Base-by-base conservation (phyloP, 805 yeast genomes). In the Metschnikowia chrysomelidarum region DNA sequence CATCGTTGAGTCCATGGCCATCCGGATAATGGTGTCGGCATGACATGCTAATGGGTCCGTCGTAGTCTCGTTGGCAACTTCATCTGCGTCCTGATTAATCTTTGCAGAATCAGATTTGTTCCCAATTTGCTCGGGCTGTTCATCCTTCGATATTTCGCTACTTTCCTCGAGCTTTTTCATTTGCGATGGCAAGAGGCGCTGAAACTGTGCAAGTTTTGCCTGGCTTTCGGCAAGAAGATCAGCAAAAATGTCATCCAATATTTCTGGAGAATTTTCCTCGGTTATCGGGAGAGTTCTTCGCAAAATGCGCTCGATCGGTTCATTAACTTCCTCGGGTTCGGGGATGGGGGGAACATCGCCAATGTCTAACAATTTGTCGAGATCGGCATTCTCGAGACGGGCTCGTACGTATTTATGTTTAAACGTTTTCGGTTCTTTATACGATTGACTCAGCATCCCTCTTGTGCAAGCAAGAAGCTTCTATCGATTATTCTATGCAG, bases 1-100 rank as follows among this genome's bases (percentile, higher is more conserved):
- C 68, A 67, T 62, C 3, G 73, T 68, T 18, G 73, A 62, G 40
- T 68, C 73, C 30, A 68, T 67, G 4, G 73, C 73, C 73, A 68
- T 67, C 15, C 69, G 52, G 59, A 68, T 54, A 36, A 68, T 68
- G 36, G 64, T 65, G 32, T 67, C 67, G 2, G 73, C 73, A 41
- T 68, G 73, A 34, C 72, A 68, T 5, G 73, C 73, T 40, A 68
- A 57, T 14, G 59, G 59, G 44, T 68, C 73, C 20, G 52, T 51
- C 30, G 54, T 59, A 2, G 61, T 50, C 7, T 14, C 27, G 12
- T 31, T 31, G 12, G 31, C 34, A 4, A 14, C 7, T 12, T 11
- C 4, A 8, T 29, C 25, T 29, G 20, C n/a, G n/a, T n/a, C n/a
- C n/a, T n/a, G n/a, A n/a, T n/a, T n/a, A n/a, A n/a, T n/a, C n/a